Base-by-base conservation (phyloP, 371 early-diverging fungal genomes). In the Mortierella sp. region DNA sequence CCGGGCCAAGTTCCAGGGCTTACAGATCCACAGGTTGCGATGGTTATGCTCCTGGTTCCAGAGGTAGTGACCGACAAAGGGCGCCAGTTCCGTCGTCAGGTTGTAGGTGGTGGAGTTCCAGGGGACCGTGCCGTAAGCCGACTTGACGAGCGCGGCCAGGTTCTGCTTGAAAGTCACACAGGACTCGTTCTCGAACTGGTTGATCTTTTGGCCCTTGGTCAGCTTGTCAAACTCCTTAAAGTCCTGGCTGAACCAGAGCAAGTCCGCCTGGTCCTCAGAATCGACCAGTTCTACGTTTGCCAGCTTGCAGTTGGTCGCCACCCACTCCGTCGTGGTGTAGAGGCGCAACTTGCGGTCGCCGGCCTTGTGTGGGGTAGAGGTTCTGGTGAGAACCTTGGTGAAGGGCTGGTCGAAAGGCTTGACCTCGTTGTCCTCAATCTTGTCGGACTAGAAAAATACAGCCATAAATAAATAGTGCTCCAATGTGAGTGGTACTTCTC, bases 1-100 rank as follows among this genome's bases (percentile, higher is more conserved):
- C 66, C 90, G 88, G 16, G 90, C 89, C 85, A 87, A 72, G 65
- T 90, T 82, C 87, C 91, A 91, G 22, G 90, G 91, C 75, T 91
- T 90, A 37, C 84, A 74, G 53, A 91, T 88, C 91, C 91, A 91
- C 19, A 89, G 61, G 67, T 89, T 88, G n/a, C 85, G 79, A 3
- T 80, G 68, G n/a, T 73, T 58, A 22, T 86, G 79, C 39, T 85
- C 85, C 64, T 86, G 69, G 64, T 80, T 79, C 73, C 79, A 77
- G 22, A 89, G 72, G 48, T 89, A 89, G 43, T 89, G 82, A 19
- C 91, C 91, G 22, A 89, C 90, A 75, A 88, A 86, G 29, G 87
- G 88, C 9, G 85, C 77, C 41, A 91, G 52, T 63, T 90, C 87
- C 14, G 86, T 85, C 7, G 85, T 85, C 34, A 90, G 37, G 71